Percentiles rank a stretch among this genome's conserved stretches.
phyloP scores from a whole-genome alignment of 331 rosid genomes.

The Malus hybrid region DNA sequence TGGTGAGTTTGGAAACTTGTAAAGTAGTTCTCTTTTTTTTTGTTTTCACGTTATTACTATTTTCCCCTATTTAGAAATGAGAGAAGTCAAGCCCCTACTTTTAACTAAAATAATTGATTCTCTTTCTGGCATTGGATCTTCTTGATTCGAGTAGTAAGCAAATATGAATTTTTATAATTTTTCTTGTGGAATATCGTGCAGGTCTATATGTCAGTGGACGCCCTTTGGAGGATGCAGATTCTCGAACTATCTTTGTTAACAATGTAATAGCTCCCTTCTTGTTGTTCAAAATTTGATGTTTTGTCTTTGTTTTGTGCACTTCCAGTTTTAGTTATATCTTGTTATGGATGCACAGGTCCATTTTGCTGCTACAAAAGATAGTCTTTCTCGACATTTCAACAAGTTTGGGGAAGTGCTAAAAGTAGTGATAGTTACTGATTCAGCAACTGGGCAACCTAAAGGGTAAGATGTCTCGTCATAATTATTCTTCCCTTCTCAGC shows the following conservation, averaged over 20 bases:
- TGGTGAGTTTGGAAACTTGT: slow-evolving; percentile 30
- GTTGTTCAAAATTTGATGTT: background rate
- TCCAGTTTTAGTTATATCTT: background rate
- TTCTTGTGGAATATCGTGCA: slow-evolving; percentile 13
- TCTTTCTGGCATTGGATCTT: background rate
- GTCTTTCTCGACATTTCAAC: slow-evolving; percentile 83
- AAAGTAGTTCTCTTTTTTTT: background rate
- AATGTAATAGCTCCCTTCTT: slow-evolving; percentile 47
- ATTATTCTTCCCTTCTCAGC: background rate
- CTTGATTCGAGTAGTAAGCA: background rate
- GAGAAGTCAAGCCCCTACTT: background rate
- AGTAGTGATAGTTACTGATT: slow-evolving; percentile 75
- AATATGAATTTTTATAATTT: background rate
- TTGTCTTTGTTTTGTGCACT: background rate
- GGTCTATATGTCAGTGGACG: slow-evolving; percentile 50
- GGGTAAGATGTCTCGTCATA: slow-evolving; percentile 42
- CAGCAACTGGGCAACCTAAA: slow-evolving; percentile 76
- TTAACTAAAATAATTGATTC: background rate
- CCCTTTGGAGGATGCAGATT: slow-evolving; percentile 72
- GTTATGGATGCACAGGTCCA: slow-evolving; percentile 59
- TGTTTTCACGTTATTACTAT: background rate
- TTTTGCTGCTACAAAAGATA: slow-evolving; percentile 93
- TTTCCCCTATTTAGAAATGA: background rate
- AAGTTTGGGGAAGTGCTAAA: slow-evolving; percentile 87
- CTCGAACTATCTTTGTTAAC: slow-evolving; percentile 83